phyloP scores from a whole-genome alignment of 208 protist genomes.

The Sergeia podlipaevii region DNA sequence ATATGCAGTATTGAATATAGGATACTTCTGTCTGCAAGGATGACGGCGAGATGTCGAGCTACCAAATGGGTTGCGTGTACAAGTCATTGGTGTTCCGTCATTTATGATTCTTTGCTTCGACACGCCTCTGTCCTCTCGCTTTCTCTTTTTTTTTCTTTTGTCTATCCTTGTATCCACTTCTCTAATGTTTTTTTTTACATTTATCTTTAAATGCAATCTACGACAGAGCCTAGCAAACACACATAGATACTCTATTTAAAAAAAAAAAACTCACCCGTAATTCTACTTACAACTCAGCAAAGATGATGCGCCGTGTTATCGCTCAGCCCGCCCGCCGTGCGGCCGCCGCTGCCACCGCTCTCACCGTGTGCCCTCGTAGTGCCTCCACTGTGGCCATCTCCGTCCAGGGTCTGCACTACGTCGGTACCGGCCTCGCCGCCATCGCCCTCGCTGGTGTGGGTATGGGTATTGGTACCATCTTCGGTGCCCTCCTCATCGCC shows the following conservation, averaged over 20 bases:
- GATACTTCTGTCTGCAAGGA: too few relatives aligned
- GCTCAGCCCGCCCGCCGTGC: conserved; percentile 22
- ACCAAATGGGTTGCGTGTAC: too few relatives aligned
- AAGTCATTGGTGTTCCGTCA: too few relatives aligned
- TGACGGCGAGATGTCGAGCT: too few relatives aligned
- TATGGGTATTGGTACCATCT: conserved; percentile 71
- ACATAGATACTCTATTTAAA: too few relatives aligned
- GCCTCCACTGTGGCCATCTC: conserved; percentile 70
- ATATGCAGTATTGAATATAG: too few relatives aligned
- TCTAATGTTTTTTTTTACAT: background rate
- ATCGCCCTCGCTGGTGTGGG: conserved; percentile 68
- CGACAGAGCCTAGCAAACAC: too few relatives aligned
- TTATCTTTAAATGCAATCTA: background rate
- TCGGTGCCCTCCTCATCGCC: conserved; percentile 59
- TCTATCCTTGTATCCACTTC: background rate
- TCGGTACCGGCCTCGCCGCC: conserved; percentile 71
- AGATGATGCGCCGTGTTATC: conserved; percentile 51
- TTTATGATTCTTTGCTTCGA: too few relatives aligned
- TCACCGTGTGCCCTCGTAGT: conserved; percentile 32
- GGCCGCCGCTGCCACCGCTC: conserved; percentile 23
- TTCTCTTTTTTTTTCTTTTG: background rate
- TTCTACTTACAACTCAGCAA: background rate
- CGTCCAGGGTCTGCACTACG: conserved; percentile 70
- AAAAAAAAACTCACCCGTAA: background rate
- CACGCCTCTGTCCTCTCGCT: background rate